phyloP scores from a whole-genome alignment of 2,329 filamentous ascomycete species.

The Phialophora tarda region DNA sequence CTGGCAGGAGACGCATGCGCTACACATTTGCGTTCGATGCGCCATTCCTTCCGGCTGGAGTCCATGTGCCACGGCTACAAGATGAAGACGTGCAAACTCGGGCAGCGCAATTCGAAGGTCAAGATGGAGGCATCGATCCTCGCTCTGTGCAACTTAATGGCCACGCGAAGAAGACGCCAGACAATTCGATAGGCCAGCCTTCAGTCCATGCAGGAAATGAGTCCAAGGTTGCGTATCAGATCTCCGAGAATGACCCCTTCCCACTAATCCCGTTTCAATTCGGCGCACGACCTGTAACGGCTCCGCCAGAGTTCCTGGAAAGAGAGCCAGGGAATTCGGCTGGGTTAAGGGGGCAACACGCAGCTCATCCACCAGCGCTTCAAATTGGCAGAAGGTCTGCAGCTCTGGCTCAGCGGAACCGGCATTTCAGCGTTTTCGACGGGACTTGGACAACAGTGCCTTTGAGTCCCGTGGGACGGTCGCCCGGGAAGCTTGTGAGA shows the following conservation, averaged over 20 bases:
- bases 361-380: background rate
- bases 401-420: conserved; percentile 1
- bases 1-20: background rate
- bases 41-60: background rate
- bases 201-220: background rate
- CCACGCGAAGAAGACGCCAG: background rate
- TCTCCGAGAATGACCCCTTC: background rate
- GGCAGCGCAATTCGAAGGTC: background rate
- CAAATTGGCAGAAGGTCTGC: background rate
- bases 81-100: background rate
- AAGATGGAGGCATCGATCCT: background rate
- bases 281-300: background rate
- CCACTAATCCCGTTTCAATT: background rate
- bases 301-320: background rate
- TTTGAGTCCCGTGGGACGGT: background rate
- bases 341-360: background rate
- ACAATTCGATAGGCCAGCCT: background rate
- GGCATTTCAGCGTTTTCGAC: conserved; percentile 4
- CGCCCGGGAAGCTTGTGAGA: background rate
- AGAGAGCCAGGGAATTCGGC: too few relatives aligned
- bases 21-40: background rate
- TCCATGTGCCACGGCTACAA: background rate
- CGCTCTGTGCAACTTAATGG: background rate
- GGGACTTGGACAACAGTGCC: conserved; percentile 3
- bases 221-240: background rate